These are phyloP conservation scores for Candida qinlingensis DNA, from an alignment of 805 yeast species.

Conservation along the genomic window DNA sequence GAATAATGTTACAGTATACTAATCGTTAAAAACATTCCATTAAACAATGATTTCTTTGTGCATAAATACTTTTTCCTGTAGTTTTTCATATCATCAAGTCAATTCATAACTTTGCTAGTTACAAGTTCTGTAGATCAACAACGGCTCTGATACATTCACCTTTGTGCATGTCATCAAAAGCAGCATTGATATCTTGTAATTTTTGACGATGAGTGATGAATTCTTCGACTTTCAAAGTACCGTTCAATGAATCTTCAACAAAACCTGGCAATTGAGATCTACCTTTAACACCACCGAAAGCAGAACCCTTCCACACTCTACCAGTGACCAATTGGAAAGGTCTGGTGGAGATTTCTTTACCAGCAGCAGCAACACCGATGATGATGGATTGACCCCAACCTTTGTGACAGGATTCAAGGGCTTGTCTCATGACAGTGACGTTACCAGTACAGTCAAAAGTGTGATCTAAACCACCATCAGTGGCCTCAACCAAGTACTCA, in stretches of 20 bases:
- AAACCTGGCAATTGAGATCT: slow-evolving; percentile 90
- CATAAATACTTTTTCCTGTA: no score
- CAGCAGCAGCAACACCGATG: slow-evolving; percentile 99
- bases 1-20: no score
- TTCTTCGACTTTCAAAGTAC: slow-evolving; percentile 85
- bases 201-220: slow-evolving; percentile 88
- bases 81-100: no score
- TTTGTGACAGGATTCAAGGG: slow-evolving; percentile 95
- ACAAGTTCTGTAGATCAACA: slow-evolving; percentile 36
- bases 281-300: slow-evolving; percentile 99
- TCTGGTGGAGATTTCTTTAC: slow-evolving; percentile 92
- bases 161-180: slow-evolving; percentile 90
- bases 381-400: slow-evolving; percentile 98
- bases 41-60: no score
- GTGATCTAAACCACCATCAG: slow-evolving; percentile 95
- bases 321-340: slow-evolving; percentile 99
- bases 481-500: slow-evolving; percentile 75
- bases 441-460: slow-evolving; percentile 99
- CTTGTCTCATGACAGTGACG: slow-evolving; percentile 89
- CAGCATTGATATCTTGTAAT: slow-evolving; percentile 73
- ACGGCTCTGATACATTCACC: slow-evolving; percentile 96
- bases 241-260: slow-evolving; percentile 78
- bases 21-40: no score
- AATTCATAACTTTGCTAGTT: slow-evolving; percentile 3
- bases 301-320: slow-evolving; percentile 98